Evolutionary conservation across 306 rosid species (phyloP).

Genomic region (Arachis hypogaea): DNA sequence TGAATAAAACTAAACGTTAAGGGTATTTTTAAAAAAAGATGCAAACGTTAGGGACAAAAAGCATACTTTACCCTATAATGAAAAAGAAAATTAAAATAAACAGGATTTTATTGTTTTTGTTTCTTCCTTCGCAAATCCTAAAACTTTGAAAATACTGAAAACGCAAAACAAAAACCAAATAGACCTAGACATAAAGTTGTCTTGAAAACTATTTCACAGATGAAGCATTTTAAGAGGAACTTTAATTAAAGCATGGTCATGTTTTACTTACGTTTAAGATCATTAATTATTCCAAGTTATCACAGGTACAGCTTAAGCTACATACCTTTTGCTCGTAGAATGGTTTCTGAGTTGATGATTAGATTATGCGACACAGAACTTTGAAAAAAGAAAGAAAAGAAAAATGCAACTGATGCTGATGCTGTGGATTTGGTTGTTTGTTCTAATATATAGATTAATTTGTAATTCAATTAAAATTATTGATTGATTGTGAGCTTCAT

Average conservation of each 20-base stretch:
- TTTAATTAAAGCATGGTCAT: background rate
- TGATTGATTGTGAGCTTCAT: constrained; percentile 10
- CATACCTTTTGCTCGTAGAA: constrained; percentile 96
- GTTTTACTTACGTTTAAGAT: background rate
- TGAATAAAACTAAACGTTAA: too few species aligned
- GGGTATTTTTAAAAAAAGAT: too few species aligned
- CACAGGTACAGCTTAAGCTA: constrained; percentile 96
- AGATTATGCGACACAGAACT: constrained; percentile 86
- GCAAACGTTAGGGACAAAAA: too few species aligned
- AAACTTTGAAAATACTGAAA: too few species aligned
- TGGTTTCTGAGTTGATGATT: constrained; percentile 85
- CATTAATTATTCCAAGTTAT: constrained; percentile 33
- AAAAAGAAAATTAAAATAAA: too few species aligned
- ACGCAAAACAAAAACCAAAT: too few species aligned
- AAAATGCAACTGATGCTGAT: constrained; percentile 4
- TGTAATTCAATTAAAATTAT: constrained; percentile 21
- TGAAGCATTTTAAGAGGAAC: constrained; percentile 15
- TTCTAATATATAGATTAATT: constrained; percentile 27
- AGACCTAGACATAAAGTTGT: constrained; percentile 30
- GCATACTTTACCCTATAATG: too few species aligned
- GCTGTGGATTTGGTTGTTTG: constrained; percentile 18
- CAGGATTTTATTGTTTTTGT: too few species aligned
- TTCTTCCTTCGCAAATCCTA: too few species aligned
- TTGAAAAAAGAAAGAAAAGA: constrained; percentile 41
- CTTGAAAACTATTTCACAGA: constrained; percentile 5